Percentiles rank a stretch among this genome's conserved stretches.
Conservation (phyloP, 805 yeast genomes). For the Kazachstania bromeliacearum region DNA sequence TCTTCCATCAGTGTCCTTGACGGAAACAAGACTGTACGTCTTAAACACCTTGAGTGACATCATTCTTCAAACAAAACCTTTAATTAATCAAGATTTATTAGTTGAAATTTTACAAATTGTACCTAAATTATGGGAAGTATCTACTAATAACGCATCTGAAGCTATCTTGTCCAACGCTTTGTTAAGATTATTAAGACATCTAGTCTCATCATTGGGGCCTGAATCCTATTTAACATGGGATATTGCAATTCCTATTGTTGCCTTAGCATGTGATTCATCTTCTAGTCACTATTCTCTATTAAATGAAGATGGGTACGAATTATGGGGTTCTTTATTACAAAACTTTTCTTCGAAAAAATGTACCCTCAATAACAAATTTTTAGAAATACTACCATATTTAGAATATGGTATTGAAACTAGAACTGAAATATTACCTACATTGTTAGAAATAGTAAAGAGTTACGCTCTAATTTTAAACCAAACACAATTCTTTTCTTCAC, state of each 20-base stretch:
- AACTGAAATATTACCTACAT: constrained; percentile 63
- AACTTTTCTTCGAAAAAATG: constrained; percentile 39
- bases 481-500: constrained; percentile 29
- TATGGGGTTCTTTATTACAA: constrained; percentile 67
- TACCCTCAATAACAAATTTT: constrained; percentile 31
- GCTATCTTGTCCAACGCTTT: constrained; percentile 41
- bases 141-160: constrained; percentile 29
- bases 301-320: constrained; percentile 78
- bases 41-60: constrained; percentile 59
- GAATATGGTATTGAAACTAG: constrained; percentile 53
- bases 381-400: constrained; percentile 41
- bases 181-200: constrained; percentile 47
- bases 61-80: constrained; percentile 55
- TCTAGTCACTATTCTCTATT: constrained; percentile 48
- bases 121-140: constrained; percentile 70
- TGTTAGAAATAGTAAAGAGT: constrained; percentile 53
- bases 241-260: constrained; percentile 56
- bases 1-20: constrained; percentile 41
- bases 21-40: constrained; percentile 71
- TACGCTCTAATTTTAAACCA: constrained; percentile 43
- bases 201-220: constrained; percentile 47
- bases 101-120: constrained; percentile 44
- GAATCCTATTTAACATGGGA: constrained; percentile 41
- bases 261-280: constrained; percentile 49
- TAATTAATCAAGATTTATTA: constrained; percentile 43